phyloP scores from a whole-genome alignment of 768 basidiomycete species.

The Chalciporus piperatus region DNA sequence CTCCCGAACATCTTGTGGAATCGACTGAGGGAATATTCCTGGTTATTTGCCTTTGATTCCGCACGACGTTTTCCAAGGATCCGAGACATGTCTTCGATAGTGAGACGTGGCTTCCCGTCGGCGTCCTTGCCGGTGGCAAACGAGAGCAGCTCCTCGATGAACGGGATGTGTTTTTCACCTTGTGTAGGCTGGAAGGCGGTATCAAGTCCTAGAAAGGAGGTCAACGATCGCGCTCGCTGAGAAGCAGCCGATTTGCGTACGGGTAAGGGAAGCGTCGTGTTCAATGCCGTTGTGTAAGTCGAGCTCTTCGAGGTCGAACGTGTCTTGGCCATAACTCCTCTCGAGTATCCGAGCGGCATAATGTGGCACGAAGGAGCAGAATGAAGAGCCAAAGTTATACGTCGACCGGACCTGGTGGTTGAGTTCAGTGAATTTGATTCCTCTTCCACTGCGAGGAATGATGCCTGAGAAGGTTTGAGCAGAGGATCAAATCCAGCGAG shows the following conservation, averaged over 20 bases:
- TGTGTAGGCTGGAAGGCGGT: constrained; percentile 47
- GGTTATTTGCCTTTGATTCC: constrained; percentile 53
- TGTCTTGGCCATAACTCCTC: constrained; percentile 53
- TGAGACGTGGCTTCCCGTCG: constrained; percentile 47
- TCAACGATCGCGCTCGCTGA: neutral
- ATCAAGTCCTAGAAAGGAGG: constrained; percentile 50
- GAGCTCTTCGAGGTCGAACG: constrained; percentile 64
- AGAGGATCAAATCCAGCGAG: neutral
- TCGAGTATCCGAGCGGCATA: constrained; percentile 56
- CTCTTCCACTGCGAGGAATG: constrained; percentile 61
- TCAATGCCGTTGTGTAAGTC: constrained; percentile 64
- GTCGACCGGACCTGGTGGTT: constrained; percentile 44
- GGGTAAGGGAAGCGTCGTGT: constrained; percentile 34
- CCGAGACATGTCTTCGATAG: constrained; percentile 56
- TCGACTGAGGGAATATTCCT: constrained; percentile 48
- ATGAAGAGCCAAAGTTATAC: constrained; percentile 69
- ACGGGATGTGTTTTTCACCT: constrained; percentile 43
- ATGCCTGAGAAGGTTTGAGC: constrained; percentile 28
- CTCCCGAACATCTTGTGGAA: constrained; percentile 67
- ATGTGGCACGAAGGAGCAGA: constrained; percentile 65
- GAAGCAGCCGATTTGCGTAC: constrained; percentile 13
- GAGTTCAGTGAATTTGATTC: constrained; percentile 59
- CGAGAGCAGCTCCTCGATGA: constrained; percentile 57
- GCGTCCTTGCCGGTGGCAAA: constrained; percentile 58
- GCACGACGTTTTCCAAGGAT: constrained; percentile 60